Conservation (phyloP, 1,139 yeast species). For the Arxiozyma telluris region DNA sequence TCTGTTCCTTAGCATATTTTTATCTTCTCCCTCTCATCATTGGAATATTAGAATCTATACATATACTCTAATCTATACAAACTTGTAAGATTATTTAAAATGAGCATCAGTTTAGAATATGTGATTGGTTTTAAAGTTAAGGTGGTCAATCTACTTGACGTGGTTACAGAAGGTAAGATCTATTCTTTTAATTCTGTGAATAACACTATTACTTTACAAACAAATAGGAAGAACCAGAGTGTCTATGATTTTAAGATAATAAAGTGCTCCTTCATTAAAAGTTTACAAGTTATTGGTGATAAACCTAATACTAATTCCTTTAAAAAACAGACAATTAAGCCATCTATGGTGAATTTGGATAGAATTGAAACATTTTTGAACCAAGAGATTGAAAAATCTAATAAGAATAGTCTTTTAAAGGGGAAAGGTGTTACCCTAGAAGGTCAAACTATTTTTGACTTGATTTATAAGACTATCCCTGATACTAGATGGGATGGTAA, state of each 20-base stretch:
- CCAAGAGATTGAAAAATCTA: conserved; percentile 16
- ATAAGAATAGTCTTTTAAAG: conserved; percentile 16
- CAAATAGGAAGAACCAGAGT: conserved; percentile 22
- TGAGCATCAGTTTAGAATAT: conserved; percentile 26
- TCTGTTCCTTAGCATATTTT: neutral
- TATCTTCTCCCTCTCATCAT: neutral
- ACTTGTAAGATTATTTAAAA: conserved; percentile 2
- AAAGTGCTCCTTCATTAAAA: conserved; percentile 51
- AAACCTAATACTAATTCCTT: conserved; percentile 21
- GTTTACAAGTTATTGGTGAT: conserved; percentile 40
- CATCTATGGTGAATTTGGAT: conserved; percentile 20
- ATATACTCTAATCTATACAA: neutral
- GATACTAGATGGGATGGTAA: conserved; percentile 43
- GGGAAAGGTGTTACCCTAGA: conserved; percentile 38
- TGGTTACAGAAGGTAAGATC: conserved; percentile 48
- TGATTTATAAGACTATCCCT: conserved; percentile 42
- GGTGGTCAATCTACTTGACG: conserved; percentile 52
- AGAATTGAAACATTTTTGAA: conserved; percentile 19
- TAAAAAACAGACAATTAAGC: conserved; percentile 25
- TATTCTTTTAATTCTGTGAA: conserved; percentile 48
- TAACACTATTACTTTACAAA: conserved; percentile 33
- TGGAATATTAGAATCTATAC: no score
- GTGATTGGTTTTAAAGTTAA: conserved; percentile 41
- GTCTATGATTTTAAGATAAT: conserved; percentile 41
- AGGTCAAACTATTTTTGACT: conserved; percentile 42